Percentiles rank a stretch among this genome's conserved stretches.
phyloP scores from a whole-genome alignment of 768 basidiomycete species.

The Phanerochaete carnosa region DNA sequence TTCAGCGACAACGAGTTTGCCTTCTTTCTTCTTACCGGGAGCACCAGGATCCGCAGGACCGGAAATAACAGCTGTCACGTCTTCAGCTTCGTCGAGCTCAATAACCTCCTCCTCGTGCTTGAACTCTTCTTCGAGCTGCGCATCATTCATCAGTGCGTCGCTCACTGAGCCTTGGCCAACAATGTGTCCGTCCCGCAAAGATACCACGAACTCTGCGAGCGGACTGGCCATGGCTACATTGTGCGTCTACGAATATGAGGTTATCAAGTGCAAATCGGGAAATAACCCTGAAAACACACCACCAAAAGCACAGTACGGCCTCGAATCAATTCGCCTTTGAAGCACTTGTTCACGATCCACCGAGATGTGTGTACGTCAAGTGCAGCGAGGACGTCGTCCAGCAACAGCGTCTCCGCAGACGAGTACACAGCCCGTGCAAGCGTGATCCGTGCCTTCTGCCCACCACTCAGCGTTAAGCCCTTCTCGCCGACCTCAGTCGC shows the following conservation, averaged over 20 bases:
- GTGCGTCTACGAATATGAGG: constrained; percentile 33
- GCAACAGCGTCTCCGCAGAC: constrained; percentile 30
- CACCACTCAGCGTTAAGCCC: constrained; percentile 38
- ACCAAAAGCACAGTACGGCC: constrained; percentile 53
- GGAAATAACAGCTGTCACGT: constrained; percentile 2
- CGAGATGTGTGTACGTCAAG: constrained; percentile 52
- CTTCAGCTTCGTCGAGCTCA: constrained; percentile 18
- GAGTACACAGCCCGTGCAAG: constrained; percentile 40
- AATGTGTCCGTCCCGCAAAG: constrained; percentile 52
- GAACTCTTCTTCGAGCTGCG: constrained; percentile 27
- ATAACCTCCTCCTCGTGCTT: constrained; percentile 19
- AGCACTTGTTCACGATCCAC: constrained; percentile 50
- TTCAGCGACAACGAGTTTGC: constrained; percentile 34
- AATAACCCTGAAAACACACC: constrained; percentile 30
- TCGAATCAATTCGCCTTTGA: constrained; percentile 43
- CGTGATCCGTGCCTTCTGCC: constrained; percentile 43
- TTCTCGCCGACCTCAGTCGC: constrained; percentile 55
- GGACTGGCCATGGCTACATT: constrained; percentile 48
- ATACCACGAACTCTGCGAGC: constrained; percentile 54
- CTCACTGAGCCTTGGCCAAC: constrained; percentile 44
- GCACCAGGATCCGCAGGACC: constrained; percentile 13
- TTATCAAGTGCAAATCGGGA: background rate
- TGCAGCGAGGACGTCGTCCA: constrained; percentile 34
- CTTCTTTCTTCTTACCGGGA: constrained; percentile 8
- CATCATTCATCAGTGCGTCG: constrained; percentile 40